phyloP scores from a whole-genome alignment of 768 basidiomycete genomes.

The Suillus lakei region DNA sequence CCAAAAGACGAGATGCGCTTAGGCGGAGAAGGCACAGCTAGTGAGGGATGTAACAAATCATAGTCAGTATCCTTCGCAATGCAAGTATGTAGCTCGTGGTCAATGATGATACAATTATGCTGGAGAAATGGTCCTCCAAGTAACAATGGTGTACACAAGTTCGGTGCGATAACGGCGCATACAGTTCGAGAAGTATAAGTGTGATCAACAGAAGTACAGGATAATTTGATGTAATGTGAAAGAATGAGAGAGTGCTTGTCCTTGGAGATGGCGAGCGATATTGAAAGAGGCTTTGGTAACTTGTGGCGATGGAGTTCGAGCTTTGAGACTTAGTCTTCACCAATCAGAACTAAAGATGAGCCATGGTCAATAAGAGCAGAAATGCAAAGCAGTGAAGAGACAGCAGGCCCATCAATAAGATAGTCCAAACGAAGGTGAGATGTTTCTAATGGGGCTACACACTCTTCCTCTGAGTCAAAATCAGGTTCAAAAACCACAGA shows the following conservation, averaged over 20 bases:
- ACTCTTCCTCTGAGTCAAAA: slow-evolving; percentile 14
- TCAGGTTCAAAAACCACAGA: slow-evolving; percentile 13
- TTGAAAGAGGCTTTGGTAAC: slow-evolving; percentile 11
- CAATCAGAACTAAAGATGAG: no score
- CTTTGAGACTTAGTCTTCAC: not conserved
- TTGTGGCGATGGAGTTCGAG: slow-evolving; percentile 8
- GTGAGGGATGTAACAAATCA: slow-evolving; percentile 11
- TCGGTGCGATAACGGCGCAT: slow-evolving; percentile 28
- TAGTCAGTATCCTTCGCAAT: slow-evolving; percentile 10
- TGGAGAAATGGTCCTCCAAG: slow-evolving; percentile 41
- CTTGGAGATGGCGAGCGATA: slow-evolving; percentile 11
- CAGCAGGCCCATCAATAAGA: slow-evolving; percentile 8
- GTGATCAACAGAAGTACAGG: slow-evolving; percentile 11
- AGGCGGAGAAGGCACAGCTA: not conserved
- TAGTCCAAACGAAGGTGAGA: slow-evolving; percentile 20
- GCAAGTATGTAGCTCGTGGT: slow-evolving; percentile 22
- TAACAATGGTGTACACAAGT: slow-evolving; percentile 33
- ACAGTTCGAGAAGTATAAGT: slow-evolving; percentile 11
- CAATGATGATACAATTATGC: slow-evolving; percentile 39
- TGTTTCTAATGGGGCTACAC: slow-evolving; percentile 8
- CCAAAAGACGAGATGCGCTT: not conserved
- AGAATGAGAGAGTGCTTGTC: not conserved
- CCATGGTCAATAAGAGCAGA: slow-evolving; percentile 32
- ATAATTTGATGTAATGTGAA: slow-evolving; percentile 20
- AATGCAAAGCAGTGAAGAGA: slow-evolving; percentile 3